phyloP scores from a whole-genome alignment of 495 filamentous ascomycete genomes.

The Penicillium turbatum region DNA sequence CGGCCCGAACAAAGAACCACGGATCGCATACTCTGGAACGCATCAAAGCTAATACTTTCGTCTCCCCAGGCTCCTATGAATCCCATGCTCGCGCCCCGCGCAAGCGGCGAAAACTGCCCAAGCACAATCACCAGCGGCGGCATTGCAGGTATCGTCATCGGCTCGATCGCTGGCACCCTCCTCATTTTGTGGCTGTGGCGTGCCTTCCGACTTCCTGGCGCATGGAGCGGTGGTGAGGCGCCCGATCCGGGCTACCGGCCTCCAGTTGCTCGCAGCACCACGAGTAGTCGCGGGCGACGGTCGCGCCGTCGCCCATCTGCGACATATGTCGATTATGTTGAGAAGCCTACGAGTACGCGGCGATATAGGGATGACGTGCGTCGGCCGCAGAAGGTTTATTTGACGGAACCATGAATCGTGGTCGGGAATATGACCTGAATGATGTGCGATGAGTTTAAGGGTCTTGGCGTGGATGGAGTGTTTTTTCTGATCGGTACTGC shows the following conservation, averaged over 20 bases:
- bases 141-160: slow-evolving; percentile 59
- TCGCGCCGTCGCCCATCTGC: slow-evolving; percentile 17
- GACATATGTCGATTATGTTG: slow-evolving; percentile 31
- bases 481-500: neutral
- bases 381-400: slow-evolving; percentile 37
- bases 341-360: slow-evolving; percentile 29
- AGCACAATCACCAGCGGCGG: slow-evolving; percentile 49
- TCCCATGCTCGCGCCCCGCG: slow-evolving; percentile 20
- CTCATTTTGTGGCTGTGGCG: slow-evolving; percentile 51
- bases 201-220: slow-evolving; percentile 22
- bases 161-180: slow-evolving; percentile 52
- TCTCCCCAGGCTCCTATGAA: slow-evolving; percentile 16
- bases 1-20: slow-evolving; percentile 8
- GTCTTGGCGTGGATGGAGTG: neutral
- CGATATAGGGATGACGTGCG: slow-evolving; percentile 26
- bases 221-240: slow-evolving; percentile 18
- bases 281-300: slow-evolving; percentile 13
- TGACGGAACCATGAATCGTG: slow-evolving; percentile 10
- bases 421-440: neutral
- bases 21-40: neutral
- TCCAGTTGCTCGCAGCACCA: slow-evolving; percentile 12
- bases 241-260: slow-evolving; percentile 28
- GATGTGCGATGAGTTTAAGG: neutral
- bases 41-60: slow-evolving; percentile 1
- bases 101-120: slow-evolving; percentile 24